These are phyloP conservation scores for Aspergillus oerlinghausenensis DNA, from an alignment of 2,329 filamentous ascomycete genomes.

Conservation along the genomic window DNA sequence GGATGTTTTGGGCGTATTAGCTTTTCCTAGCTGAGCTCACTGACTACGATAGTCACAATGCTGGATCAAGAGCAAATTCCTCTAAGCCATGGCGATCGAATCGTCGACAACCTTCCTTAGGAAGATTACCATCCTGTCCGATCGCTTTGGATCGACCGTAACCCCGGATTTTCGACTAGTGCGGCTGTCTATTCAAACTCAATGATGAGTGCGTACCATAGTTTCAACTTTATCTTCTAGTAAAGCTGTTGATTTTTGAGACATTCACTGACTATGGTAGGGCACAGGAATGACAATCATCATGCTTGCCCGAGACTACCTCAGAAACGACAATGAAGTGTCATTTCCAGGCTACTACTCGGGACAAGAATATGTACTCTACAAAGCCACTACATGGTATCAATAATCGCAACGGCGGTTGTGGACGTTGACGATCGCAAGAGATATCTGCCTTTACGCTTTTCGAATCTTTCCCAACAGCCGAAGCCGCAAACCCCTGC, in stretches of 20 bases:
- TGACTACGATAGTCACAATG: neutral
- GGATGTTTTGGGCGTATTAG: neutral
- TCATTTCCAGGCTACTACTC: neutral
- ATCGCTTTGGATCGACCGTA: conserved; percentile 4
- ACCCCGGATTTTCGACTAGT: conserved; percentile 8
- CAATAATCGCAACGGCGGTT: neutral
- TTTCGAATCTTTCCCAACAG: neutral
- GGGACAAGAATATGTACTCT: neutral
- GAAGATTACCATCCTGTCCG: neutral
- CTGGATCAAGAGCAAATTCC: neutral
- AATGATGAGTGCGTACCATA: neutral
- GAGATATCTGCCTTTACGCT: neutral
- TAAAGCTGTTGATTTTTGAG: neutral
- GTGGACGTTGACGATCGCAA: neutral
- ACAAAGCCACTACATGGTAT: neutral
- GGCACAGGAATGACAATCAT: neutral
- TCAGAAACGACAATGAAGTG: neutral
- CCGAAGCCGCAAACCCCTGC: conserved; percentile 5
- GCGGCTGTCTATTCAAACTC: neutral
- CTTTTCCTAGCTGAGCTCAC: neutral
- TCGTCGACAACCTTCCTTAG: neutral
- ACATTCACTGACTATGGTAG: neutral
- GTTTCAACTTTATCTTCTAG: neutral
- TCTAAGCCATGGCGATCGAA: too few species aligned
- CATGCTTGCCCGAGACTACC: neutral